Percentiles rank a stretch among this genome's conserved stretches.
phyloP scores from a whole-genome alignment of 176 grass and related monocot species.

The Triticum aestivum region DNA sequence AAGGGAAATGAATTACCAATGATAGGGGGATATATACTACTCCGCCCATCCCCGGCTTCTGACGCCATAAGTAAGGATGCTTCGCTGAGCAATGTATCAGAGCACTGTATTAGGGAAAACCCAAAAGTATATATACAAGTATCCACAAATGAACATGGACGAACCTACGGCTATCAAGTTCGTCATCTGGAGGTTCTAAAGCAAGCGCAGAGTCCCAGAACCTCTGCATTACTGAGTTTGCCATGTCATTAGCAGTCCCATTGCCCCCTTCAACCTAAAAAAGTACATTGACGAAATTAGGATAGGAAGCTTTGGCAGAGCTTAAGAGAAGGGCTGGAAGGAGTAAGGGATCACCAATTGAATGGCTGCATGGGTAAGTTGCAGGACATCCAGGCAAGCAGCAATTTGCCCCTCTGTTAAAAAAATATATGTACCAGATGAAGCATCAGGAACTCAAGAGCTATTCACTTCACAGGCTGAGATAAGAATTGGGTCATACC shows the following conservation, averaged over 20 bases:
- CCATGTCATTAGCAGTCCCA: constrained; percentile 78
- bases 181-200: constrained; percentile 83
- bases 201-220: constrained; percentile 99
- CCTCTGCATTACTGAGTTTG: constrained; percentile 92
- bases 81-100: constrained; percentile 53
- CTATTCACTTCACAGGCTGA: neutral
- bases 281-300: constrained; percentile 26
- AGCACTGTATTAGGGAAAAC: constrained; percentile 17
- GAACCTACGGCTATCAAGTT: constrained; percentile 77
- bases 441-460: constrained; percentile 20
- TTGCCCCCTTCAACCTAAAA: constrained; percentile 84
- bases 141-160: constrained; percentile 23
- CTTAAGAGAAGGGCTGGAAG: neutral
- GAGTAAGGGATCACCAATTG: constrained; percentile 70
- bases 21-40: constrained; percentile 55
- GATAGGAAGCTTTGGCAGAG: neutral
- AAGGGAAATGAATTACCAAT: constrained; percentile 88
- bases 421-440: constrained; percentile 36
- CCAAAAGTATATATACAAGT: neutral
- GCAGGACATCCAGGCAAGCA: constrained; percentile 92
- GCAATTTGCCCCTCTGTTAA: constrained; percentile 68
- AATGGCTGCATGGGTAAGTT: constrained; percentile 91
- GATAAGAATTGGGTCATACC: constrained; percentile 47
- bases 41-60: constrained; percentile 69
- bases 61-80: constrained; percentile 71